A percentile compares a stretch with the other conserved stretches of the same genome.
phyloP scores from a whole-genome alignment of 1,139 yeast species.

The Saccharomyces pastorianus region DNA sequence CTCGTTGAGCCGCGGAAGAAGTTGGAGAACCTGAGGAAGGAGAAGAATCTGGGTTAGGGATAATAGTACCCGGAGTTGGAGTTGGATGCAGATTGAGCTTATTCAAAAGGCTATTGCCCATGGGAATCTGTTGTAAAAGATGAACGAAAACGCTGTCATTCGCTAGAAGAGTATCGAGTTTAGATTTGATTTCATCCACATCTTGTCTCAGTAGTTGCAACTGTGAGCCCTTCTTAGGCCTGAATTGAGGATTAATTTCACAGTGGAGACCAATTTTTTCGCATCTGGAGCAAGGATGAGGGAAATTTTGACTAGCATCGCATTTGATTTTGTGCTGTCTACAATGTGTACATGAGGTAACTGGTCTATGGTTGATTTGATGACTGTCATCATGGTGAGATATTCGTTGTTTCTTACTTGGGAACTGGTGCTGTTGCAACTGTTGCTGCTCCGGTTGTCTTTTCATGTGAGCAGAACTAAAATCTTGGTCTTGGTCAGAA shows the following conservation, averaged over 20 bases:
- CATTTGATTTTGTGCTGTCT: conserved; percentile 92
- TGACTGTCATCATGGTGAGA: conserved; percentile 1
- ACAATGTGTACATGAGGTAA: conserved; percentile 88
- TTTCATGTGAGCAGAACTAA: not conserved
- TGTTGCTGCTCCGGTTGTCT: not conserved
- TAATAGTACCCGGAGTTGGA: not conserved
- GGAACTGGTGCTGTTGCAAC: not conserved
- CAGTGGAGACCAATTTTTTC: conserved; percentile 71
- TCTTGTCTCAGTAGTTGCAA: conserved; percentile 78
- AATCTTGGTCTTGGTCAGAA: not conserved
- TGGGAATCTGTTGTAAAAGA: conserved; percentile 6
- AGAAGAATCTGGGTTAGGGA: not conserved
- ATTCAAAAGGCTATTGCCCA: conserved; percentile 6
- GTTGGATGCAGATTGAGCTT: conserved; percentile 1
- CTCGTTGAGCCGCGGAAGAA: conserved; percentile 1
- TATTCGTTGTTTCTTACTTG: not conserved
- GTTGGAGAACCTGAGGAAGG: not conserved
- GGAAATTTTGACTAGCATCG: conserved; percentile 78
- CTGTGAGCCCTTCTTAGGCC: conserved; percentile 88
- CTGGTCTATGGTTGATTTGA: conserved; percentile 62
- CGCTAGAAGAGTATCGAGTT: conserved; percentile 65
- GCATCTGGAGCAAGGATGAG: conserved; percentile 77
- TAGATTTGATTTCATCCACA: conserved; percentile 69
- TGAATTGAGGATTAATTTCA: conserved; percentile 83
- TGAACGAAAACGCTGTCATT: conserved; percentile 63